Evolutionary conservation across 73 alveolate species (phyloP).

Genomic region (Tetrahymena elliotti): DNA sequence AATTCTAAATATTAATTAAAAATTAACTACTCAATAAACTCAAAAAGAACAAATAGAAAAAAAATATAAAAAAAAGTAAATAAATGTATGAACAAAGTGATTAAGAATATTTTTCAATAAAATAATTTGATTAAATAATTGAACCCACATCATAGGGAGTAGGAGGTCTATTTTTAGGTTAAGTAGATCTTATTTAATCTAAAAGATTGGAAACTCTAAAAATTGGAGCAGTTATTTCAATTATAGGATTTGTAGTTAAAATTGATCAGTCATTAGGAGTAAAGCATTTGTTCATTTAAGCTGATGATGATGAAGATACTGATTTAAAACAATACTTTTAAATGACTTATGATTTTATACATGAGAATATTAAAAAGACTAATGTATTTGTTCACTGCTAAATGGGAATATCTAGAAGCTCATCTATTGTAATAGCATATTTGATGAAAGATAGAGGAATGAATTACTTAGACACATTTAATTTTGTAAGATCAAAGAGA

Average conservation of each 20-base stretch:
- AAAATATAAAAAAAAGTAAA: too few relatives aligned
- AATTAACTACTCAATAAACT: too few relatives aligned
- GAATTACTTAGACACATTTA: slow-evolving; percentile 70
- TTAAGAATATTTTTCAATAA: not conserved
- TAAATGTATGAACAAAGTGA: not conserved
- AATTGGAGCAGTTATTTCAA: not conserved
- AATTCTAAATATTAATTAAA: too few relatives aligned
- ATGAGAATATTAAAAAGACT: slow-evolving; percentile 10
- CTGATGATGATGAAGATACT: slow-evolving; percentile 11
- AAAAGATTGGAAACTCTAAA: not conserved
- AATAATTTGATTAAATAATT: not conserved
- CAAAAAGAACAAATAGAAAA: too few relatives aligned
- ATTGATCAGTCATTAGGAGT: not conserved
- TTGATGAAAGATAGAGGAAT: slow-evolving; percentile 74
- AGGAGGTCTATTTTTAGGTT: not conserved
- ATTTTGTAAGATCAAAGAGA: slow-evolving; percentile 72
- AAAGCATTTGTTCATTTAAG: slow-evolving; percentile 14
- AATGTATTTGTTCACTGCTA: slow-evolving; percentile 87
- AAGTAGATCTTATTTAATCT: not conserved
- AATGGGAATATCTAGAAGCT: slow-evolving; percentile 85
- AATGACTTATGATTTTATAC: slow-evolving; percentile 16
- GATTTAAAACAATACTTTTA: slow-evolving; percentile 10
- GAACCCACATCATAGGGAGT: not conserved
- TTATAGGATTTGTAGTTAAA: not conserved
- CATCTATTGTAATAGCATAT: slow-evolving; percentile 88